Base-by-base conservation (phyloP, 2,329 filamentous ascomycete genomes). In the Botryotinia narcissicola region DNA sequence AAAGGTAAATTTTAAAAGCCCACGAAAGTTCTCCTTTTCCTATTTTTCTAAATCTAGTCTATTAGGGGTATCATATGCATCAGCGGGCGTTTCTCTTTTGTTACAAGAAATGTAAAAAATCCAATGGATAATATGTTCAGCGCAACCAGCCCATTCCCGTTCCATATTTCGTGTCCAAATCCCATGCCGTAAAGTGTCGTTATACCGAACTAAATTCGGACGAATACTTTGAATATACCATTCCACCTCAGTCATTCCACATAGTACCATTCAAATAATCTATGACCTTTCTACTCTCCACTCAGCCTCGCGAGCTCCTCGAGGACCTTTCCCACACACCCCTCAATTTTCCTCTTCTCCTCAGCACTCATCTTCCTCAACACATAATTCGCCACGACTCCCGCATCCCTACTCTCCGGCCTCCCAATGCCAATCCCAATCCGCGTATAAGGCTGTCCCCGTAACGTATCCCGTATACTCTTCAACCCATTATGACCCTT, bases 401-500 rank as follows among this genome's bases (percentile, higher is more conserved):
- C 83, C 35, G 86, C 84, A 68, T 93, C 90, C 75, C 94, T 86
- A 75, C 87, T 91, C 63, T 84, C 85, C 0, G 95, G 95, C 63
- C 96, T 85, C n/a, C 93, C 95, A 83, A 98, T 97, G 0, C 96
- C 96, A 20, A 98, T 84, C 0, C 92, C 91, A 69, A 98, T 88
- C 74, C 93, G 86, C 76, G 81, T 86, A 67, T 84, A 87, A 14
- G 84, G 82, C 0, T 77, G 78, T 9, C 83, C 82, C 3, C 80
- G 81, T 37, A 93, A 76, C 69, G 80, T 83, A 29, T 84, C 83
- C 72, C 89, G 86, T 70, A 91, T 85, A 79, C 91, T 93, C 81
- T 90, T 92, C 78, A 95, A 81, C 1, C 93, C 93, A 78, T 94
- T 93, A 82, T 95, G 93, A 0, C 93, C 93, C 16, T 88, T 86